phyloP scores from a whole-genome alignment of 345 rosid genomes.

The Eucalyptus tenuipes region DNA sequence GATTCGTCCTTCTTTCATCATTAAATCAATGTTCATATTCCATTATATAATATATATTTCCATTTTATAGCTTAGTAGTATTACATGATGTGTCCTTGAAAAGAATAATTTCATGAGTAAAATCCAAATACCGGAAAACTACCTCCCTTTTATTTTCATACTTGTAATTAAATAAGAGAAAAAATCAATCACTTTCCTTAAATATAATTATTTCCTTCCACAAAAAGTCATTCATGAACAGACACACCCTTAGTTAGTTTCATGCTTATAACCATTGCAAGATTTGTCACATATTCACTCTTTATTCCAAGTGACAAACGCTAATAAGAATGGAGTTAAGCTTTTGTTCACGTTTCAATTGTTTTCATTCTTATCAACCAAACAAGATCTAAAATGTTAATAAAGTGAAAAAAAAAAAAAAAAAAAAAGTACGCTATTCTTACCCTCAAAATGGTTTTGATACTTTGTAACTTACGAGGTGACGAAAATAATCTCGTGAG shows the following conservation, averaged over 20 bases:
- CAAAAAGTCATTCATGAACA: background rate
- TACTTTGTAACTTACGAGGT: too few species aligned
- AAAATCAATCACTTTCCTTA: background rate
- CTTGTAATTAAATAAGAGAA: background rate
- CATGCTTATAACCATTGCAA: background rate
- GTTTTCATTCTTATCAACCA: background rate
- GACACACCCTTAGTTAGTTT: background rate
- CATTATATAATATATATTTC: background rate
- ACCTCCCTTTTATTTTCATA: background rate
- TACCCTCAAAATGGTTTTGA: background rate
- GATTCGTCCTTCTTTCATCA: background rate
- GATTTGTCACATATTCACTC: background rate
- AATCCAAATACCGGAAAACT: background rate
- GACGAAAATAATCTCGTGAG: background rate
- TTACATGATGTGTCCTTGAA: background rate
- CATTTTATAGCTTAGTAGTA: background rate
- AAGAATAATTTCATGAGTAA: background rate
- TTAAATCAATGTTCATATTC: background rate
- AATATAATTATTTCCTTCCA: background rate
- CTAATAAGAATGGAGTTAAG: background rate
- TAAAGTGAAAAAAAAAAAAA: background rate
- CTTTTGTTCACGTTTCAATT: background rate
- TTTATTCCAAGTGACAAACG: background rate
- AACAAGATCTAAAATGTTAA: background rate
- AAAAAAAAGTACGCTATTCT: fast-evolving